phyloP scores from a whole-genome alignment of 2,329 filamentous ascomycete species.

The Aspergillus caelatus region DNA sequence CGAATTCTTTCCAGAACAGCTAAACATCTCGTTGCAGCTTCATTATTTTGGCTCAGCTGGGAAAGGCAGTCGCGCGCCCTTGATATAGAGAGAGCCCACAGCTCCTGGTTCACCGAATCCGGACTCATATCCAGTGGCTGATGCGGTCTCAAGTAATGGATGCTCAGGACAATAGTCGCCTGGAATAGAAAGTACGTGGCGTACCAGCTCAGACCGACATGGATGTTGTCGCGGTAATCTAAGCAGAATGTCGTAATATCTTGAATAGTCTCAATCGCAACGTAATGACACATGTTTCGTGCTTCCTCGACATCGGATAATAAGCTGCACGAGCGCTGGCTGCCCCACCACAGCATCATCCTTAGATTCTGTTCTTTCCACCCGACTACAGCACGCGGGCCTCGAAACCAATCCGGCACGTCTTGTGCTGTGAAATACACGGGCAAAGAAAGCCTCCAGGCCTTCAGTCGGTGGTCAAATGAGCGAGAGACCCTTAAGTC shows the following conservation, averaged over 20 bases:
- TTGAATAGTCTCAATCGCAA: conserved; percentile 22
- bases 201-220: conserved; percentile 25
- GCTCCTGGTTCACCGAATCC: conserved; percentile 2
- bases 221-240: conserved; percentile 12
- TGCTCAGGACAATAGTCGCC: conserved; percentile 22
- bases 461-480: conserved; percentile 24
- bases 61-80: conserved; percentile 17
- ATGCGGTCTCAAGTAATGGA: background rate
- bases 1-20: conserved; percentile 17
- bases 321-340: conserved; percentile 13
- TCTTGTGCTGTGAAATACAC: conserved; percentile 19
- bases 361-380: conserved; percentile 29
- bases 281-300: conserved; percentile 21
- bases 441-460: conserved; percentile 23
- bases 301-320: conserved; percentile 19
- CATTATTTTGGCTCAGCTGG: conserved; percentile 12
- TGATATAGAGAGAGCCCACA: conserved; percentile 16
- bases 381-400: conserved; percentile 21
- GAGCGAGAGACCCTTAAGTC: conserved; percentile 19
- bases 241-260: conserved; percentile 21
- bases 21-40: conserved; percentile 19
- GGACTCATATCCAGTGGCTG: background rate
- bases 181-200: conserved; percentile 29
- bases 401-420: conserved; percentile 23
- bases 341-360: conserved; percentile 28